Evolutionary conservation across 2,329 filamentous ascomycete species (phyloP).

Genomic region (Ceratocystiopsis sp.): DNA sequence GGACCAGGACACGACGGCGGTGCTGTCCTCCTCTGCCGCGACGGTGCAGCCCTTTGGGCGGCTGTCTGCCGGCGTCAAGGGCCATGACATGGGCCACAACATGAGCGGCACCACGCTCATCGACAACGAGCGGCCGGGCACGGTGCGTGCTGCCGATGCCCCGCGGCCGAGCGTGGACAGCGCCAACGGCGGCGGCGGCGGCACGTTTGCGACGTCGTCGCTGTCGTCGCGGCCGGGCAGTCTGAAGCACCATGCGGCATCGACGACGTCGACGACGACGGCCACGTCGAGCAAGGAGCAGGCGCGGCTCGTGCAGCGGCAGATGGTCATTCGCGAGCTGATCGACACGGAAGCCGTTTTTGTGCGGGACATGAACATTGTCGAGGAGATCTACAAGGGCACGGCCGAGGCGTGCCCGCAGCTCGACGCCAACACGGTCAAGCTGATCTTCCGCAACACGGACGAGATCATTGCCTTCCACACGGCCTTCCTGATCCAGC

Average conservation of each 20-base stretch:
- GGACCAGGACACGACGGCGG: too few species aligned
- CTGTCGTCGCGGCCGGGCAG: not conserved
- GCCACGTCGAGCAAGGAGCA: slow-evolving; percentile 32
- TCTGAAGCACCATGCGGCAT: slow-evolving; percentile 20
- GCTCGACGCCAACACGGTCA: slow-evolving; percentile 69
- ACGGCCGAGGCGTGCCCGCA: slow-evolving; percentile 70
- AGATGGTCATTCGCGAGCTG: slow-evolving; percentile 77
- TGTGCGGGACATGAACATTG: slow-evolving; percentile 89
- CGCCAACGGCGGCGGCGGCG: not conserved
- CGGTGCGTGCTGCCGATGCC: not conserved
- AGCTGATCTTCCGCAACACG: slow-evolving; percentile 81
- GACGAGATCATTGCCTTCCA: slow-evolving; percentile 84
- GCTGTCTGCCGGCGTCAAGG: slow-evolving; percentile 25
- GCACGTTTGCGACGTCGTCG: not conserved
- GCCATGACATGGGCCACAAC: slow-evolving; percentile 23
- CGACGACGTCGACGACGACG: too few species aligned
- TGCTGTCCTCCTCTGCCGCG: slow-evolving; percentile 11
- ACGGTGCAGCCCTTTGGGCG: slow-evolving; percentile 30
- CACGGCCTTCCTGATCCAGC: slow-evolving; percentile 55
- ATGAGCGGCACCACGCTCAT: slow-evolving; percentile 20
- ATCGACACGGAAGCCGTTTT: slow-evolving; percentile 86
- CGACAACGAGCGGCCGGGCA: slow-evolving; percentile 13
- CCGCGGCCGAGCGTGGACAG: not conserved
- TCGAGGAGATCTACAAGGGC: slow-evolving; percentile 93
- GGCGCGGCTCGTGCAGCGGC: slow-evolving; percentile 61